Percentiles rank a stretch among this genome's conserved stretches.
Conservation (phyloP, 179 eudicot species). For the Dionaea muscipula region DNA sequence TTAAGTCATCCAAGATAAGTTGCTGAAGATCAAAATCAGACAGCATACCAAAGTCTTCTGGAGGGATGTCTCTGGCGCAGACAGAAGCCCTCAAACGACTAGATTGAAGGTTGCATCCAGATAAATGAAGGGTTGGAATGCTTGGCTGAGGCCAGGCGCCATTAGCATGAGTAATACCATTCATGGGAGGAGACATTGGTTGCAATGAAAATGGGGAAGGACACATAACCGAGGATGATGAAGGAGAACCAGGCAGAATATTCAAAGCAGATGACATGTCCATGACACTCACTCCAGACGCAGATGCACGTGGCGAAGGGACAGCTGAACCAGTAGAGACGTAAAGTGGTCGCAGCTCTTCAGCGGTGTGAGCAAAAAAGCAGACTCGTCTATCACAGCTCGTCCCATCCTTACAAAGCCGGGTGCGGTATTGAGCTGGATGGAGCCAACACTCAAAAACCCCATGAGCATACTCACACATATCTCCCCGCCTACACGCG, state of each 20-base stretch:
- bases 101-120: conserved; percentile 25
- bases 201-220: conserved; percentile 36
- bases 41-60: conserved; percentile 14
- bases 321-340: conserved; percentile 50
- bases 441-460: conserved; percentile 70
- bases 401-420: conserved; percentile 52
- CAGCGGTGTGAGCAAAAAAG: conserved; percentile 50
- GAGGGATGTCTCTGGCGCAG: conserved; percentile 22
- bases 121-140: conserved; percentile 43
- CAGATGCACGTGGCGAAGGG: conserved; percentile 41
- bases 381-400: conserved; percentile 53
- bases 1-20: conserved; percentile 18
- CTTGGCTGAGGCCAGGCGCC: conserved; percentile 41
- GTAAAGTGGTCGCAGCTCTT: conserved; percentile 52
- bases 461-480: conserved; percentile 70
- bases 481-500: conserved; percentile 49
- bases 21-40: conserved; percentile 21
- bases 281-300: conserved; percentile 30
- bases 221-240: conserved; percentile 26
- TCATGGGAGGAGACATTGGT: conserved; percentile 55
- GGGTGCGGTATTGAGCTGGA: conserved; percentile 53
- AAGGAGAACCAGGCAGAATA: conserved; percentile 49
- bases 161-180: conserved; percentile 23
- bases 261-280: conserved; percentile 48
- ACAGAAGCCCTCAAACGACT: conserved; percentile 27